Evolutionary conservation across 352 stramenopile genomes (phyloP).

Genomic region (Phytophthora sp.): DNA sequence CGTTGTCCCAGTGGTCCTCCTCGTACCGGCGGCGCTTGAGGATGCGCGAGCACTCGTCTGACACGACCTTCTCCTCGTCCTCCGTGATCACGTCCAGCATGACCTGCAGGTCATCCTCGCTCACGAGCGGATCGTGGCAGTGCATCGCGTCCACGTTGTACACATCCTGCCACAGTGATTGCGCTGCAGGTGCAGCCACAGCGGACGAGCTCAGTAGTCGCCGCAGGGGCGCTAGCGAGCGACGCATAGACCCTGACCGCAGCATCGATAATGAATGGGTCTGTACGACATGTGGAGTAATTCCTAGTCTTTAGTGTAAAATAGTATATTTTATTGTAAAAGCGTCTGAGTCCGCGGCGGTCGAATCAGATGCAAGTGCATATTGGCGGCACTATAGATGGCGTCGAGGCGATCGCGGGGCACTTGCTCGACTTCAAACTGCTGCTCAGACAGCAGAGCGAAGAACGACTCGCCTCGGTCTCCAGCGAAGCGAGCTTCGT

Average conservation of each 20-base stretch:
- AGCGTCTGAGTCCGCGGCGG: not conserved
- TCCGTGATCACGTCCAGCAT: slow-evolving; percentile 74
- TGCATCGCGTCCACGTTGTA: slow-evolving; percentile 64
- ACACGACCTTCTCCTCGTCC: slow-evolving; percentile 72
- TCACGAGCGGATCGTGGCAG: slow-evolving; percentile 64
- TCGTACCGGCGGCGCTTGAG: slow-evolving; percentile 82
- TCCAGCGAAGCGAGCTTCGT: slow-evolving; percentile 64
- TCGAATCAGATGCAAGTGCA: slow-evolving; percentile 55
- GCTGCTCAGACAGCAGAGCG: slow-evolving; percentile 25
- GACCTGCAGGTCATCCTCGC: slow-evolving; percentile 65
- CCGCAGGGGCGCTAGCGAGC: slow-evolving; percentile 13
- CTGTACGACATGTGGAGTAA: slow-evolving; percentile 3
- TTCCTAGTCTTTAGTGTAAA: slow-evolving; percentile 5
- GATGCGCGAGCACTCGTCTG: slow-evolving; percentile 71
- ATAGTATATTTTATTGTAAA: slow-evolving; percentile 6
- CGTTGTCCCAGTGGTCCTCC: slow-evolving; percentile 83
- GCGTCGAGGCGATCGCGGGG: slow-evolving; percentile 40
- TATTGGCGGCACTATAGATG: slow-evolving; percentile 50
- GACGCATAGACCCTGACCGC: slow-evolving; percentile 4
- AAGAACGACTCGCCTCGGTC: slow-evolving; percentile 63
- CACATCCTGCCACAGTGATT: slow-evolving; percentile 38
- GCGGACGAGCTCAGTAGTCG: slow-evolving; percentile 12
- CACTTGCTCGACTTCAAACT: slow-evolving; percentile 44
- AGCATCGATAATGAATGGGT: slow-evolving; percentile 27
- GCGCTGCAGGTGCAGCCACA: not conserved